Evolutionary conservation across 176 grass and related monocot genomes (phyloP), one percentile per base, ranked within the genome.

Genomic region (Bolboschoenus planiculmis): DNA sequence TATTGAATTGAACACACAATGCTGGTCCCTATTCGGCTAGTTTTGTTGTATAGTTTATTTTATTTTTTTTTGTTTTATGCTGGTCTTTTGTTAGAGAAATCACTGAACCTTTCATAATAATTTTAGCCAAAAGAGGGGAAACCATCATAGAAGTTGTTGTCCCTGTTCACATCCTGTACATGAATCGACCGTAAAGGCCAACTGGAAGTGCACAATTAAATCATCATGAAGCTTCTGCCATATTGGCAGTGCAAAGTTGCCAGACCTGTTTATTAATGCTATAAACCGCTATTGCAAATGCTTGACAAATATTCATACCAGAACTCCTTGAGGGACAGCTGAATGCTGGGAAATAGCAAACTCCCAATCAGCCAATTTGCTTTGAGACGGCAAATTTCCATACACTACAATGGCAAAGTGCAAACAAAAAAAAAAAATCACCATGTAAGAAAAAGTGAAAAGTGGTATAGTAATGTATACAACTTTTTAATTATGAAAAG

Each of bases 321-420:
- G 71, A 57, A 99, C 83, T 82, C 96, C 92, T 88, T 95, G 96
- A 31, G 96, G 96, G 87, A 87, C 91, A 81, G 92, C 92, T 83
- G 96, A 90, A 81, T 99, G 96, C 77, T 99, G 96, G 26, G 92
- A 95, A 88, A 99, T 89, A 47, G 89, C 84, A 31, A 93, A 99
- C 50, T 99, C 96, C 96, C 96, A 99, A 48, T 71, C 75, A 62
- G 84, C 91, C 67, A 95, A 37, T 84, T 99, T 89, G 56, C 36
- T 90, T 53, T 88, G 77, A 81, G 89, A 89, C 72, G 96, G 96
- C 83, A 99, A 87, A 84, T 91, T 95, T n/a, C 96, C 96, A 10
- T 95, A 95, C 91, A 95, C 92, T 93, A 59, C 50, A 72, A 53
- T 39, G 0, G 39, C 39, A 56, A 80, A 36, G 78, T 60, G 60